Conservation (phyloP, 208 protist genomes). For the Blechomonas ayalai region DNA sequence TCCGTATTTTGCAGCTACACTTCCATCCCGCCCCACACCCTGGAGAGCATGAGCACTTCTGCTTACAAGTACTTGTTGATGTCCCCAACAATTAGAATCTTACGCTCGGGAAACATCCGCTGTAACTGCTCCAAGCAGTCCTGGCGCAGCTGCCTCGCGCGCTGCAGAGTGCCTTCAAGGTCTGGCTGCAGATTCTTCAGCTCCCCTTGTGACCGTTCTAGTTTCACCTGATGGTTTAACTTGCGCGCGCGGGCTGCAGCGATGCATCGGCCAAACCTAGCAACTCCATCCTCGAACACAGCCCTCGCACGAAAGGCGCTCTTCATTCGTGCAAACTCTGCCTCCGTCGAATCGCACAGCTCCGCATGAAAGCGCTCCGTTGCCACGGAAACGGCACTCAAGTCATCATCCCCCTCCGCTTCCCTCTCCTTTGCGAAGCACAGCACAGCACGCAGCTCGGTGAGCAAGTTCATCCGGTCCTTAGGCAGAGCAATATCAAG, state of each 20-base stretch:
- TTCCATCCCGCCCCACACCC: too few relatives aligned
- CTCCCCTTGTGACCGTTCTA: constrained; percentile 29
- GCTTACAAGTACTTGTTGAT: constrained; percentile 66
- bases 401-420: constrained; percentile 11
- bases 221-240: constrained; percentile 20
- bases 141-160: constrained; percentile 17
- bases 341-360: constrained; percentile 29
- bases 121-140: constrained; percentile 27
- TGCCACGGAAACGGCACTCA: neutral
- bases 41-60: too few relatives aligned
- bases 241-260: constrained; percentile 19
- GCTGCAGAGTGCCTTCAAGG: constrained; percentile 13
- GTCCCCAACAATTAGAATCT: constrained; percentile 59
- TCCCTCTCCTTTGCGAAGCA: constrained; percentile 51
- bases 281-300: constrained; percentile 31
- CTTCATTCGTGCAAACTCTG: constrained; percentile 50
- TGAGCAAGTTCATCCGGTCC: constrained; percentile 34
- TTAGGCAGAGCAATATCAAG: constrained; percentile 23
- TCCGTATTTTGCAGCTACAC: too few relatives aligned
- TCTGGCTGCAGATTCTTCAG: constrained; percentile 26
- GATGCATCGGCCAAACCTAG: constrained; percentile 33
- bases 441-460: constrained; percentile 28
- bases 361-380: constrained; percentile 6
- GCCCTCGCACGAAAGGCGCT: constrained; percentile 23
- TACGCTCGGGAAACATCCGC: constrained; percentile 51